Percentiles rank a stretch among this genome's conserved stretches.
These are phyloP conservation scores for Suillus alpinus DNA, from an alignment of 768 basidiomycete species.

Conservation along the genomic window DNA sequence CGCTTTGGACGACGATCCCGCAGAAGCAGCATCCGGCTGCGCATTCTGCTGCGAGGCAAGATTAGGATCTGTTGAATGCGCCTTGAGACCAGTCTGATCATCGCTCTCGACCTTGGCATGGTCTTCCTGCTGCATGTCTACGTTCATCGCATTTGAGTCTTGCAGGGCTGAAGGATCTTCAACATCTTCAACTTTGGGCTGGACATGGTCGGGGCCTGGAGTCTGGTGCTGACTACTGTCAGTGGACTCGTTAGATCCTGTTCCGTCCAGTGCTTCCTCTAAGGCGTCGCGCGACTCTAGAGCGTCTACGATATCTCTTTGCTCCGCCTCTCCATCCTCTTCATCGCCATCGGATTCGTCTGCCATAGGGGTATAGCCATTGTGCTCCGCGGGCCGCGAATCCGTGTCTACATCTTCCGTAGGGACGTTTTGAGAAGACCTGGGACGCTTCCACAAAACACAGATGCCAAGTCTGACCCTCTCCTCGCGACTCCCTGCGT, in stretches of 20 bases:
- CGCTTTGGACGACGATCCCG: slow-evolving; percentile 35
- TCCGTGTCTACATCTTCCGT: slow-evolving; percentile 33
- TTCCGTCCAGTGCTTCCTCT: slow-evolving; percentile 55
- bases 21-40: slow-evolving; percentile 27
- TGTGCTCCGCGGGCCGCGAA: slow-evolving; percentile 8
- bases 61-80: slow-evolving; percentile 54
- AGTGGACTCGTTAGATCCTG: slow-evolving; percentile 28
- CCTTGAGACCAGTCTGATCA: slow-evolving; percentile 44
- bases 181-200: slow-evolving; percentile 54
- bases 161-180: slow-evolving; percentile 51
- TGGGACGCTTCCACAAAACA: slow-evolving; percentile 58
- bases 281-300: slow-evolving; percentile 53
- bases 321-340: slow-evolving; percentile 55
- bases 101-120: slow-evolving; percentile 25
- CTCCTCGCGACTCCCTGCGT: slow-evolving; percentile 60
- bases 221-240: slow-evolving; percentile 37
- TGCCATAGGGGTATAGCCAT: slow-evolving; percentile 10
- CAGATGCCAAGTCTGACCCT: slow-evolving; percentile 65
- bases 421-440: slow-evolving; percentile 35
- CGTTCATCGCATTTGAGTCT: slow-evolving; percentile 30
- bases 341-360: slow-evolving; percentile 56
- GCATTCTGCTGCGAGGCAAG: slow-evolving; percentile 41
- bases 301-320: slow-evolving; percentile 53
- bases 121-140: slow-evolving; percentile 28
- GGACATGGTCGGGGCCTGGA: slow-evolving; percentile 24